Evolutionary conservation across 352 stramenopile species (phyloP).

Genomic region (Saprolegnia parasitica): DNA sequence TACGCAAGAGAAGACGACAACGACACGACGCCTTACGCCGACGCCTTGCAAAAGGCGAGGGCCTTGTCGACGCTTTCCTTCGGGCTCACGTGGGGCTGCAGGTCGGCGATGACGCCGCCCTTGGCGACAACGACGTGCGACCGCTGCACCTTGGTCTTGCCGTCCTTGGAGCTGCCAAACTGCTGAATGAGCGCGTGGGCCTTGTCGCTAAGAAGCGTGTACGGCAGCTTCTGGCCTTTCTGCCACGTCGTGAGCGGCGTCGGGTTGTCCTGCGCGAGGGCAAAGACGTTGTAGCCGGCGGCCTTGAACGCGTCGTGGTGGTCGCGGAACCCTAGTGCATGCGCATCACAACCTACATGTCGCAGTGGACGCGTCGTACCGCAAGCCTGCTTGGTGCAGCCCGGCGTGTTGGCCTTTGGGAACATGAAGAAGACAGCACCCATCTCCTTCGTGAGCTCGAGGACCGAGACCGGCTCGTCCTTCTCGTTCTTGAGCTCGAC

Average conservation of each 20-base stretch:
- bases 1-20: not conserved
- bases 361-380: slow-evolving; percentile 22
- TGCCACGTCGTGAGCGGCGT: slow-evolving; percentile 72
- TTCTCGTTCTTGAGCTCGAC: slow-evolving; percentile 66
- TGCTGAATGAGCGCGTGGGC: slow-evolving; percentile 69
- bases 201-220: slow-evolving; percentile 75
- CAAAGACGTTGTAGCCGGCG: slow-evolving; percentile 76
- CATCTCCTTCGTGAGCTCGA: slow-evolving; percentile 65
- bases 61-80: slow-evolving; percentile 76
- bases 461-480: slow-evolving; percentile 50
- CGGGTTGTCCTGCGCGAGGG: slow-evolving; percentile 64
- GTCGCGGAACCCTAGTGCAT: slow-evolving; percentile 58
- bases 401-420: slow-evolving; percentile 77
- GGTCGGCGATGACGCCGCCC: slow-evolving; percentile 67
- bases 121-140: slow-evolving; percentile 81
- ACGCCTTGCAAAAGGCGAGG: slow-evolving; percentile 55
- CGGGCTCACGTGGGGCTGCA: slow-evolving; percentile 68
- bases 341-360: not conserved
- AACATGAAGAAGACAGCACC: slow-evolving; percentile 87
- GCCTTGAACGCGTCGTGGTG: slow-evolving; percentile 68
- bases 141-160: slow-evolving; percentile 57
- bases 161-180: slow-evolving; percentile 71
- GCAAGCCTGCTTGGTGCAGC: slow-evolving; percentile 77
- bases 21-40: not conserved
- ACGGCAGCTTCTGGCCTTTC: slow-evolving; percentile 70